Evolutionary conservation across 2,329 filamentous ascomycete species (phyloP), one percentile per base, ranked within the genome.

Genomic region (Ceratocystis harringtonii): DNA sequence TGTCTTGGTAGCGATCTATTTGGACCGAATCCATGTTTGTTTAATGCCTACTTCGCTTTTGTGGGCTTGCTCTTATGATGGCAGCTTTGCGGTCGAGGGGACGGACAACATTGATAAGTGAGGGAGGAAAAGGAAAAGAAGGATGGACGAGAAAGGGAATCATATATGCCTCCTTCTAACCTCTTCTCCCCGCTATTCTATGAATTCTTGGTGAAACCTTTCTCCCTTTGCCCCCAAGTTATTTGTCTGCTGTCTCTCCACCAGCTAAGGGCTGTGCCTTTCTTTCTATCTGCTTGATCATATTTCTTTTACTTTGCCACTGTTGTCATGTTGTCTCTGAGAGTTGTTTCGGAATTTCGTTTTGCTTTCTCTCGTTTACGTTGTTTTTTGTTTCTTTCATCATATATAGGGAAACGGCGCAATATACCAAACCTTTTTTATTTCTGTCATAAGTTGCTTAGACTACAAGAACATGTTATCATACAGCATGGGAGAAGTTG

Each of bases 341-440:
- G 45, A 30, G 61, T 41, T 41, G 36, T 62, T 43, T 30, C 15
- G 36, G 61, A 25, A 44, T 30, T 43, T 48, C 10, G 12, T 48
- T 22, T 25, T 62, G 22, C 17, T 48, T 44, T 57, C 7, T 57
- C 17, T 57, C 12, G 15, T 52, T n/a, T 52, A 19, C 22, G 8
- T 52, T 52, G 22, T 57, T 30, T 30, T 57, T 57, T 25, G n/a
- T 19, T 58, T 43, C 28, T 57, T 25, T 52, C 52, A 57, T 64
- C 32, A 58, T 64, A 57, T 57, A 58, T 62, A 62, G 61, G 45
- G 61, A 62, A 62, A 48, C 45, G 61, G 61, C 61, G 61, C 61
- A 62, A 62, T 62, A 62, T 62, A 62, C 61, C 61, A 45, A 41
- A 48, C 22, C 43, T 44, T 61, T 61, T 45, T 44, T 36, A 28